These are phyloP conservation scores for Cyberlindnera amylophila DNA, from an alignment of 805 yeast species.

Conservation along the genomic window DNA sequence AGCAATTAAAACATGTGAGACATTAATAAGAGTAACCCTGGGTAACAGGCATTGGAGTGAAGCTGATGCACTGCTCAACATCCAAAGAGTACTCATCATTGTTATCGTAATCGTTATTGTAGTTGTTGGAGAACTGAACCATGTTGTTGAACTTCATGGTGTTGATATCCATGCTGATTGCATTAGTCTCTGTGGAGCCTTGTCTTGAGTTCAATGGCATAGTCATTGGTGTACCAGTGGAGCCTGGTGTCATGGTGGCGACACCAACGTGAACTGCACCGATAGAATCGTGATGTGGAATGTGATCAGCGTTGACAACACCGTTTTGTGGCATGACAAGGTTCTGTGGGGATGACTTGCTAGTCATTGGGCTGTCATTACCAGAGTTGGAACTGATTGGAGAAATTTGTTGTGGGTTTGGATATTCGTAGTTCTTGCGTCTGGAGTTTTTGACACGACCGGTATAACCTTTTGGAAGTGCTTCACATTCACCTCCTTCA, in stretches of 20 bases:
- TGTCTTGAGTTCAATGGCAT: constrained; percentile 3
- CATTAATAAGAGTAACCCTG: constrained; percentile 8
- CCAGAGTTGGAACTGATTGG: constrained; percentile 15
- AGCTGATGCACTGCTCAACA: constrained; percentile 24
- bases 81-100: constrained; percentile 28
- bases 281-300: constrained; percentile 8
- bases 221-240: background rate
- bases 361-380: constrained; percentile 17
- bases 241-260: background rate
- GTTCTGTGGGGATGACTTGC: constrained; percentile 14
- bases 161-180: background rate
- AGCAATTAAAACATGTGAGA: background rate
- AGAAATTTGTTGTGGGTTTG: constrained; percentile 16
- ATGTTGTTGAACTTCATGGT: constrained; percentile 2
- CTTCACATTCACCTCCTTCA: constrained; percentile 67
- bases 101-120: constrained; percentile 20
- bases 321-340: constrained; percentile 8
- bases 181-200: background rate
- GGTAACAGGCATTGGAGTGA: constrained; percentile 13
- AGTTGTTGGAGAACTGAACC: constrained; percentile 7
- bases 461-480: constrained; percentile 36
- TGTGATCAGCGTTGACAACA: background rate
- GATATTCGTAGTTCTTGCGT: constrained; percentile 31
- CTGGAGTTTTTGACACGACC: constrained; percentile 33
- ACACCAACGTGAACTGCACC: background rate